These are phyloP conservation scores for Gentiana straminea DNA, from an alignment of 257 asterid species.

Conservation along the genomic window DNA sequence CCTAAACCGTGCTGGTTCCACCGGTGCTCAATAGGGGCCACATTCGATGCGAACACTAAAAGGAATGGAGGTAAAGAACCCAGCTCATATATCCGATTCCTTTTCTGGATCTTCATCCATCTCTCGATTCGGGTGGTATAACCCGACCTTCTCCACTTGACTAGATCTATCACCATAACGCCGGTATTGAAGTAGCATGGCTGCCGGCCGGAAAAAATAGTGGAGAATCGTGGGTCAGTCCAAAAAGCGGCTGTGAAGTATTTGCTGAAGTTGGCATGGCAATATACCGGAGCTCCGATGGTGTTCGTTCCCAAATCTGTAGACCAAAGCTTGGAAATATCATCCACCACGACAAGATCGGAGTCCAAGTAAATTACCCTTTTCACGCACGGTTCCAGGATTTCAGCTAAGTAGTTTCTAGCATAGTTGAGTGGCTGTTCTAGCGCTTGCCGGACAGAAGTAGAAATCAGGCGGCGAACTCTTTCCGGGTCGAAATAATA, in stretches of 20 bases:
- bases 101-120: slow-evolving; percentile 95
- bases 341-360: slow-evolving; percentile 82
- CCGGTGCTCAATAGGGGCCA: slow-evolving; percentile 85
- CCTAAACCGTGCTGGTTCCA: slow-evolving; percentile 97
- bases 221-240: slow-evolving; percentile 39
- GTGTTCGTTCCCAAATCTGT: slow-evolving; percentile 51
- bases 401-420: slow-evolving; percentile 67
- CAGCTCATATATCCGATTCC: slow-evolving; percentile 73
- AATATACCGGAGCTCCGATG: slow-evolving; percentile 90
- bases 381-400: slow-evolving; percentile 64
- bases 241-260: slow-evolving; percentile 71
- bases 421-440: slow-evolving; percentile 90
- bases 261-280: slow-evolving; percentile 84
- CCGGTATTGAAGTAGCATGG: slow-evolving; percentile 92
- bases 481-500: slow-evolving; percentile 82
- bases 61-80: slow-evolving; percentile 85
- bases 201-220: slow-evolving; percentile 37
- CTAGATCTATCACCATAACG: slow-evolving; percentile 90
- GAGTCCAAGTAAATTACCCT: slow-evolving; percentile 84
- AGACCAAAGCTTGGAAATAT: slow-evolving; percentile 62
- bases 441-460: slow-evolving; percentile 78
- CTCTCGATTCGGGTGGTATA: slow-evolving; percentile 70
- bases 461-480: slow-evolving; percentile 66
- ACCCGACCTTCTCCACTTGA: slow-evolving; percentile 66
- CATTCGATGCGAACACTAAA: slow-evolving; percentile 80